Conservation (phyloP, 306 rosid species). For the Urtica urens region DNA sequence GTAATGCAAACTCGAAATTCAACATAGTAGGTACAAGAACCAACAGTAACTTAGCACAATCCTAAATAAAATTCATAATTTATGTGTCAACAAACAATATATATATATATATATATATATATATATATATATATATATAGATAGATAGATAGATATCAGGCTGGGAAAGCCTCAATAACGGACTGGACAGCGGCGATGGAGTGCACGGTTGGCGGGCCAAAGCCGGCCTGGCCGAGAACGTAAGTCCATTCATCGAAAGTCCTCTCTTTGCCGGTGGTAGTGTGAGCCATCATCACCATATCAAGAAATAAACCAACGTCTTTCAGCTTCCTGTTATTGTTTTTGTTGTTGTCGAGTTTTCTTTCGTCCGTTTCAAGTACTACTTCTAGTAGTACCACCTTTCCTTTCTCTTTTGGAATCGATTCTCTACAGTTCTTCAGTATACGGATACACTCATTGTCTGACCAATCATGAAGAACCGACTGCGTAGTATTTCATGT, state of each 20-base stretch:
- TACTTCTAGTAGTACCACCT: slow-evolving; percentile 41
- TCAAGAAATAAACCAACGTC: slow-evolving; percentile 44
- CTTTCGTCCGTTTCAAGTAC: slow-evolving; percentile 31
- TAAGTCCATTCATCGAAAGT: slow-evolving; percentile 41
- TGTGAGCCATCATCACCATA: slow-evolving; percentile 53
- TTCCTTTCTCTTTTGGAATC: slow-evolving; percentile 35
- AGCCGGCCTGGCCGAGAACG: slow-evolving; percentile 45
- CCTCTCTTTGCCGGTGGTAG: slow-evolving; percentile 44
- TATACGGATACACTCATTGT: slow-evolving; percentile 45
- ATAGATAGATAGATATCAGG: neutral
- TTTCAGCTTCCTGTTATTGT: slow-evolving; percentile 1
- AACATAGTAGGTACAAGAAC: too few species aligned
- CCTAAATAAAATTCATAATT: too few species aligned
- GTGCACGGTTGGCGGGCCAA: slow-evolving; percentile 21
- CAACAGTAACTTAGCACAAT: too few species aligned
- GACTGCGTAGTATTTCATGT: too few species aligned
- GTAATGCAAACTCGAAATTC: too few species aligned
- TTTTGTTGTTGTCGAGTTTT: slow-evolving; percentile 9
- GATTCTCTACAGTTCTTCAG: slow-evolving; percentile 44
- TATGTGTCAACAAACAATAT: too few species aligned
- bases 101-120: neutral
- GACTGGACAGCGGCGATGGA: slow-evolving; percentile 28
- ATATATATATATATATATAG: neutral
- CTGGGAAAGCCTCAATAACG: slow-evolving; percentile 34
- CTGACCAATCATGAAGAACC: slow-evolving; percentile 58